Evolutionary conservation across 768 basidiomycete genomes (phyloP), one percentile per base, ranked within the genome.

Genomic region (Chiua virens): DNA sequence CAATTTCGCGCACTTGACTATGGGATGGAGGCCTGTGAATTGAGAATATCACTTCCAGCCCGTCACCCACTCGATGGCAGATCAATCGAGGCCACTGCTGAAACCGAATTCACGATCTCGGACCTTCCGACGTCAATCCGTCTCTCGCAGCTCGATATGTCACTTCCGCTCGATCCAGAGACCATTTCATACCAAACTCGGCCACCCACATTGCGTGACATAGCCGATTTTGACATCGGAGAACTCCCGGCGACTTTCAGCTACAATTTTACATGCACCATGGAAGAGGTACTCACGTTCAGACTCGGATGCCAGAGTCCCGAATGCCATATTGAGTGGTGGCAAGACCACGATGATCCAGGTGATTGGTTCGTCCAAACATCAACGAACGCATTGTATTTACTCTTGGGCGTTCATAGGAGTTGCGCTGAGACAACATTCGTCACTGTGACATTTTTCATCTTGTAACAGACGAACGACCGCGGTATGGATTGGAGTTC

Each of bases 1-100:
- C 50, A 52, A 35, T 52, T 52, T 22, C 50, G 15, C 13, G 20
- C 50, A 25, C 18, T 52, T 3, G 50, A 52, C 27, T 52, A 52
- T 22, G 45, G 25, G 10, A 52, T 52, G 50, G 50, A 52, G 5
- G 39, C 44, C 11, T 46, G 50, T 15, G 50, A 52, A 27, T 11
- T 52, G 18, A 42, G 15, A 27, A 36, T 52, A 42, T 34, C 45
- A 18, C 32, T 52, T 20, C 50, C 50, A 14, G 23, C 30, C 11
- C 38, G 17, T 13, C 38, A n/a, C 5, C 4, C 28, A 39, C 21
- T 8, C 13, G 21, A 14, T 8, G 49, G 34, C 10, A 38, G 28
- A 15, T 18, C 4, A 14, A 21, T 8, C 27, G 20, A 32, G n/a
- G 34, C 20, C n/a, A 39, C 23, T 8, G 44, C 41, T 9, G 42